Evolutionary conservation across 139 green algal species (phyloP).

Genomic region (Asterochloris erici): DNA sequence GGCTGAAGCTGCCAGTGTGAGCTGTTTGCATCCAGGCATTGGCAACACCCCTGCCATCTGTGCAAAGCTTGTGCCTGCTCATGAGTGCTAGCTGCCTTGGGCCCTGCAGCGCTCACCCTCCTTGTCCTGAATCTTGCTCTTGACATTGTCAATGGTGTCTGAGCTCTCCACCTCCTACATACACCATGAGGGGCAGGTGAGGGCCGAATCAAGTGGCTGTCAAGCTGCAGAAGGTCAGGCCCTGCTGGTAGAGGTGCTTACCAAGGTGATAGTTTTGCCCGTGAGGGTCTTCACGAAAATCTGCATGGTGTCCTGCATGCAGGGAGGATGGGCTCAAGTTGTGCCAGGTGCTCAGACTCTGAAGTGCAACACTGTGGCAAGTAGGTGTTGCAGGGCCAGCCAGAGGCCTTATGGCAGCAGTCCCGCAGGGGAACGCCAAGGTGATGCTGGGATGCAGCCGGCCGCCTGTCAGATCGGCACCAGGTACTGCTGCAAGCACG

Average conservation of each 20-base stretch:
- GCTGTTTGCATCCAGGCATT: too few relatives aligned
- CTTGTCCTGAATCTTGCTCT: constrained; percentile 96
- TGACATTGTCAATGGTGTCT: constrained; percentile 92
- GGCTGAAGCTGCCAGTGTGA: too few relatives aligned
- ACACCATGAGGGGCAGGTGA: not conserved
- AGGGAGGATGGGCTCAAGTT: not conserved
- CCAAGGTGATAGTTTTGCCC: constrained; percentile 71
- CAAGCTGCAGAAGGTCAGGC: not conserved
- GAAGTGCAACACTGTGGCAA: not conserved
- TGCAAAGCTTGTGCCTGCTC: too few relatives aligned
- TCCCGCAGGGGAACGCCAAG: too few relatives aligned
- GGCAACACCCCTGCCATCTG: too few relatives aligned
- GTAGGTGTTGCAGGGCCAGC: not conserved
- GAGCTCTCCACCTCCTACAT: constrained; percentile 63
- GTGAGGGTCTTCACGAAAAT: constrained; percentile 82
- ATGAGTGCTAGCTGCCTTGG: not conserved
- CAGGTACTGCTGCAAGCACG: too few relatives aligned
- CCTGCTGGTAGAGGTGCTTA: not conserved
- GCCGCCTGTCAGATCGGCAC: too few relatives aligned
- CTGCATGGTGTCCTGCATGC: constrained; percentile 51
- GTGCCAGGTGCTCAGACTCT: not conserved
- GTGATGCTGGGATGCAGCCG: too few relatives aligned
- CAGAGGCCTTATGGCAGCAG: too few relatives aligned
- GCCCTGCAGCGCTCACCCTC: constrained; percentile 54
- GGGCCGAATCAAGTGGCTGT: too few relatives aligned